Conservation (phyloP, 768 basidiomycete species). For the Pholiota molesta region DNA sequence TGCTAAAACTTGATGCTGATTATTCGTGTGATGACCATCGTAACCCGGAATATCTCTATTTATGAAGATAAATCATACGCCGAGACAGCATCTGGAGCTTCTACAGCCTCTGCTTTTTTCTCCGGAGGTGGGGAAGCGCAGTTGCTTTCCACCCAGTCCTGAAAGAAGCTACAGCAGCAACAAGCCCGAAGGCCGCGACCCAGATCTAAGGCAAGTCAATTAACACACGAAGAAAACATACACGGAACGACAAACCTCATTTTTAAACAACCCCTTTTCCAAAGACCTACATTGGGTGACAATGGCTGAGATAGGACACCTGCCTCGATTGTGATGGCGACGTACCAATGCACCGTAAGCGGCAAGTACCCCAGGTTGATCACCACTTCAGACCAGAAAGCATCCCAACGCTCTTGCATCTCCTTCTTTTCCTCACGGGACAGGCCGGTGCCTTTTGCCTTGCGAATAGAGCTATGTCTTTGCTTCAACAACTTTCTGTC, state of each 20-base stretch:
- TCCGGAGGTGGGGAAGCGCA: constrained; percentile 40
- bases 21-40: not conserved
- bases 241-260: constrained; percentile 49
- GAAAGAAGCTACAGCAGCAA: constrained; percentile 64
- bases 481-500: constrained; percentile 62
- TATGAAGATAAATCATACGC: constrained; percentile 32
- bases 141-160: constrained; percentile 75
- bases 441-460: constrained; percentile 54
- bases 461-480: constrained; percentile 58
- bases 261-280: constrained; percentile 65
- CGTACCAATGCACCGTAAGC: constrained; percentile 82
- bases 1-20: not conserved
- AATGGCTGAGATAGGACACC: not conserved
- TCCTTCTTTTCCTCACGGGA: constrained; percentile 57
- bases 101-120: constrained; percentile 24
- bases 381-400: constrained; percentile 71
- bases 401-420: constrained; percentile 60
- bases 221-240: constrained; percentile 2
- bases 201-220: constrained; percentile 33
- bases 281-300: constrained; percentile 57
- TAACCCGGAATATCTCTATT: not conserved
- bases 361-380: constrained; percentile 81
- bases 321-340: not conserved
- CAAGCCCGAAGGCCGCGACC: constrained; percentile 44
- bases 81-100: constrained; percentile 13